Evolutionary conservation across 306 rosid genomes (phyloP).

Genomic region (Vicia sativa): DNA sequence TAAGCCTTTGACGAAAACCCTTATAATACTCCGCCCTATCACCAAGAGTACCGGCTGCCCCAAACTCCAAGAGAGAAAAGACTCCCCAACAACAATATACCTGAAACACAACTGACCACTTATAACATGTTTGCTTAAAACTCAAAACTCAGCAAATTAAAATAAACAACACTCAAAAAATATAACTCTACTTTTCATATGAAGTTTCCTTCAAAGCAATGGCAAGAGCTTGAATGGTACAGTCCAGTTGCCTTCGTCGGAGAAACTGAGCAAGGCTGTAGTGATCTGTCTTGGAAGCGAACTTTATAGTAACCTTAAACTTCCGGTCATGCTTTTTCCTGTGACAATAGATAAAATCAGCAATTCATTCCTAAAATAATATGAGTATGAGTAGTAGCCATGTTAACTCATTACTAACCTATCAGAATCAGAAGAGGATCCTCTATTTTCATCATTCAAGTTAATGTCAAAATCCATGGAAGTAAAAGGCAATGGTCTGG

Average conservation of each 20-base stretch:
- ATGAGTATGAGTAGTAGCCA: too few species aligned
- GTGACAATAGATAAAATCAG: neutral
- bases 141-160: neutral
- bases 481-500: slow-evolving; percentile 55
- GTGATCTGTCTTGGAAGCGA: slow-evolving; percentile 56
- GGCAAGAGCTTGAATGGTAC: slow-evolving; percentile 69
- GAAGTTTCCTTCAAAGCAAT: slow-evolving; percentile 66
- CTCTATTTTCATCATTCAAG: slow-evolving; percentile 36
- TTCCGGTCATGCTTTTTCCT: slow-evolving; percentile 53
- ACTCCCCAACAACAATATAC: slow-evolving; percentile 46
- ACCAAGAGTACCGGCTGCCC: too few species aligned
- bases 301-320: slow-evolving; percentile 55
- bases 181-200: slow-evolving; percentile 35
- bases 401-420: slow-evolving; percentile 36
- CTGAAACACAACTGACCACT: neutral
- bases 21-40: slow-evolving; percentile 42
- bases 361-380: neutral
- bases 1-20: slow-evolving; percentile 49
- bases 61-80: too few species aligned
- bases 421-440: slow-evolving; percentile 33
- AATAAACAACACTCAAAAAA: neutral
- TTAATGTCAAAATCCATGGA: slow-evolving; percentile 53
- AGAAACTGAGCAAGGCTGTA: slow-evolving; percentile 54
- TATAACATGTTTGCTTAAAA: neutral
- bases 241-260: slow-evolving; percentile 44